Evolutionary conservation across 345 rosid genomes (phyloP), one percentile per base, ranked within the genome.

Genomic region (Luvunga scandens): DNA sequence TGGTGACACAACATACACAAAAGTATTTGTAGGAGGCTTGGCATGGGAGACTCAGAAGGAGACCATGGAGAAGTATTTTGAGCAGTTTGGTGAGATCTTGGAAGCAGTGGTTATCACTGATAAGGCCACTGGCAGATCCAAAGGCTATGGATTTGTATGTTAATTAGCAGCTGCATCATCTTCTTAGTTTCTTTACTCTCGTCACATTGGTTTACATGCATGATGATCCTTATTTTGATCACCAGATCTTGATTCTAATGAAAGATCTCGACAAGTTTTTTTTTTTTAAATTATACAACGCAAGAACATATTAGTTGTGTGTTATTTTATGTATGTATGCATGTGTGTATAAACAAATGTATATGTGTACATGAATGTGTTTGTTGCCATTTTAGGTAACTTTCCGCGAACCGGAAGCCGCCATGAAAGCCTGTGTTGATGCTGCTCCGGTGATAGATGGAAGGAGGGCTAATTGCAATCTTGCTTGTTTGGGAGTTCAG

Each of bases 1-100:
- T 39, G 95, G 95, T 31, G 99, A 95, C 82, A 93, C 99, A 6
- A 92, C 99, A 14, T 93, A 89, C 76, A 95, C 99, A 19, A 95
- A 95, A 78, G 98, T 95, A 74, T 93, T 95, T 84, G 99, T 95
- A 16, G 99, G 99, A 48, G 99, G 99, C 18, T 77, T 95, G 89
- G 99, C 99, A 14, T 95, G 99, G 99, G 99, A 95, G 80, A 95
- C 99, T 4, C 97, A 95, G 82, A 95, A 92, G 86, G 87, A 90
- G 71, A 93, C 99, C 73, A 90, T 95, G 89, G 91, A 89, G 96
- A 92, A 87, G 69, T 92, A 93, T 83, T 95, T 95, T 65, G 94
- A 95, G 78, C 99, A 93, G 89, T 95, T 95, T 78, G 99, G 99
- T 19, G 98, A 93, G 84, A 95, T 95, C 90, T 81, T 95, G 84